Base-by-base conservation (phyloP, 2,329 filamentous ascomycete species). In the Cercospora citrullina region DNA sequence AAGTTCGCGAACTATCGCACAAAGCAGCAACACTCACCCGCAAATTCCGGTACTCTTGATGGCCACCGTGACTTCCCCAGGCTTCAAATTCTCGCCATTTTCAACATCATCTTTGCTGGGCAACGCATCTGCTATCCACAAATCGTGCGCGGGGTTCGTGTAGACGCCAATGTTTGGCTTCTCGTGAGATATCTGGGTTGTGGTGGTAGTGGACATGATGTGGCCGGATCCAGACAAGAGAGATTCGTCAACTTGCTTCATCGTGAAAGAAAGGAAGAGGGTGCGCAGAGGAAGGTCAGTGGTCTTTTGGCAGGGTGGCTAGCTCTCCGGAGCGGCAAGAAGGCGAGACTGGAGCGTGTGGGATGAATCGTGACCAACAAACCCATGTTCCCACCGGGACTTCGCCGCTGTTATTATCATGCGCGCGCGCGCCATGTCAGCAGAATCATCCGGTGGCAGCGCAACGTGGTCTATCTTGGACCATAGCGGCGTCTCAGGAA, bases 1-100 rank as follows among this genome's bases (percentile, higher is more conserved):
- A 16, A 33, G 18, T 53, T 14, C 48, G 18, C 12, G 42, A 18
- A 31, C 12, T 33, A 31, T 33, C 16, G 48, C 18, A 21, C 33
- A 42, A 57, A 5, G 39, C 5, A 9, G n/a, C 9, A 21, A 14
- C n/a, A 77, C 84, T 77, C 84, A 95, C 88, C 94, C 94, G 85
- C 95, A 98, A 76, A 98, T 98, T 66, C 95, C 95, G 7, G 94
- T 97, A 81, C 92, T 96, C 81, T 94, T 92, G 80, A 98, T 88
- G 65, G 92, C 92, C 70, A 98, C 81, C 28, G 92, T 93, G 60
- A 97, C 93, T 81, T 97, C 91, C 62, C 94, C 94, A 26, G 87
- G 85, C 81, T 91, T 89, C 75, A 97, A 83, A 60, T 85, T 86
- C 63, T 89, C 90, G 33, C 87, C 86, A 72, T 85, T 86, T 74